Conservation (phyloP, 2,329 filamentous ascomycete genomes). For the Emmonsiellopsis sp. region DNA sequence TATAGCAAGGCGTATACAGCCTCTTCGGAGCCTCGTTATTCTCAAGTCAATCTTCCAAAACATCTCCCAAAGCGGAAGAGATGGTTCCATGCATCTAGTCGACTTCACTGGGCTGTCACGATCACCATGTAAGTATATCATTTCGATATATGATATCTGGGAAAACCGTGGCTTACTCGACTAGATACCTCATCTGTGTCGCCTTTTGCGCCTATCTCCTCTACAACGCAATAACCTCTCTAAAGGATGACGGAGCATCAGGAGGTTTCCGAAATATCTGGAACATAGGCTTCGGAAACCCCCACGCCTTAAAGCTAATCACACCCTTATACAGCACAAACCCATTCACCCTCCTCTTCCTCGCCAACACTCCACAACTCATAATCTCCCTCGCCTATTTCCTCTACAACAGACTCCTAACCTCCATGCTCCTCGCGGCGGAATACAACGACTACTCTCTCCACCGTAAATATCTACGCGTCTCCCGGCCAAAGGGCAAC, state of each 20-base stretch:
- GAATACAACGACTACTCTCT: constrained; percentile 41
- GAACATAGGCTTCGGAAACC: constrained; percentile 6
- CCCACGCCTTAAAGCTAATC: constrained; percentile 5
- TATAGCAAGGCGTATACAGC: neutral
- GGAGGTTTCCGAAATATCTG: neutral
- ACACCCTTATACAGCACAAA: constrained; percentile 7
- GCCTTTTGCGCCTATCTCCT: neutral
- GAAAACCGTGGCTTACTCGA: neutral
- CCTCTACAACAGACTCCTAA: constrained; percentile 30
- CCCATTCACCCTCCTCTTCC: constrained; percentile 13
- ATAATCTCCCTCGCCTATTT: constrained; percentile 29
- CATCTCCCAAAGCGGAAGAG: neutral
- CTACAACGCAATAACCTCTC: neutral
- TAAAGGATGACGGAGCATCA: neutral
- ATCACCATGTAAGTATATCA: neutral
- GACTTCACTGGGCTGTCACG: neutral
- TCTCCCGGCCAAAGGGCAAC: constrained; percentile 19
- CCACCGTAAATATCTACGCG: constrained; percentile 33
- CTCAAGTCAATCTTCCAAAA: neutral
- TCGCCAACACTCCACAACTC: constrained; percentile 29
- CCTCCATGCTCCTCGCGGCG: constrained; percentile 37
- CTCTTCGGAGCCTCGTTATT: neutral
- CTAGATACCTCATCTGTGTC: neutral
- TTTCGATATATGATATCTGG: too few relatives aligned
- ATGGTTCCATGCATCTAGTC: constrained; percentile 1